Conservation (phyloP, 306 rosid species). For the Alnus glutinosa region DNA sequence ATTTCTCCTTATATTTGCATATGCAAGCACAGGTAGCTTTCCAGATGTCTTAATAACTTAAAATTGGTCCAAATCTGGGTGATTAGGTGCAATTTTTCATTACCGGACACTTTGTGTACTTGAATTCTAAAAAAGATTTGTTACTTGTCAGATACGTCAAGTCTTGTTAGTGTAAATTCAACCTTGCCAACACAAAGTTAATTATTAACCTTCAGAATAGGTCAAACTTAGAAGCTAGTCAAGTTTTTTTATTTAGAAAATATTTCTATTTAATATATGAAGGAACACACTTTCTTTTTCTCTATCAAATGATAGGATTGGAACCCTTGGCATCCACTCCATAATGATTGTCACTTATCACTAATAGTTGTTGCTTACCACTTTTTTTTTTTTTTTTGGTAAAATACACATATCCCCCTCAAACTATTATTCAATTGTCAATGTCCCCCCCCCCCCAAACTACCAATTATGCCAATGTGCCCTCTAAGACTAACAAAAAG, state of each 20-base stretch:
- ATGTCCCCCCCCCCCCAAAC: too few species aligned
- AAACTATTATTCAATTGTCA: too few species aligned
- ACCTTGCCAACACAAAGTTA: neutral
- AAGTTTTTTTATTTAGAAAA: too few species aligned
- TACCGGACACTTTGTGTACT: neutral
- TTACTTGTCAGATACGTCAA: neutral
- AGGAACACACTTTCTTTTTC: too few species aligned
- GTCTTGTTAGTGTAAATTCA: neutral
- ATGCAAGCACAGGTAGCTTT: neutral
- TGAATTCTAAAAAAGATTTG: neutral
- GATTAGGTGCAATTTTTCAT: neutral
- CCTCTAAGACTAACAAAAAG: too few species aligned
- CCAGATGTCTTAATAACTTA: constrained; percentile 13
- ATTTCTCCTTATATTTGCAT: neutral
- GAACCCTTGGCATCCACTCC: neutral
- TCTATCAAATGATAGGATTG: neutral
- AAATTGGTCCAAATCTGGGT: neutral
- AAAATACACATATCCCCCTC: too few species aligned
- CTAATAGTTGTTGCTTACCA: neutral
- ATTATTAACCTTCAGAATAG: neutral
- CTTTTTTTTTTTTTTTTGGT: too few species aligned
- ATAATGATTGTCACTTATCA: neutral
- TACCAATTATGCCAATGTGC: too few species aligned
- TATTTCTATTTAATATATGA: too few species aligned
- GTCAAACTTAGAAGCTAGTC: neutral